These are phyloP conservation scores for Alisma plantagoaquatica DNA, from an alignment of 106 monocot species.

Conservation along the genomic window DNA sequence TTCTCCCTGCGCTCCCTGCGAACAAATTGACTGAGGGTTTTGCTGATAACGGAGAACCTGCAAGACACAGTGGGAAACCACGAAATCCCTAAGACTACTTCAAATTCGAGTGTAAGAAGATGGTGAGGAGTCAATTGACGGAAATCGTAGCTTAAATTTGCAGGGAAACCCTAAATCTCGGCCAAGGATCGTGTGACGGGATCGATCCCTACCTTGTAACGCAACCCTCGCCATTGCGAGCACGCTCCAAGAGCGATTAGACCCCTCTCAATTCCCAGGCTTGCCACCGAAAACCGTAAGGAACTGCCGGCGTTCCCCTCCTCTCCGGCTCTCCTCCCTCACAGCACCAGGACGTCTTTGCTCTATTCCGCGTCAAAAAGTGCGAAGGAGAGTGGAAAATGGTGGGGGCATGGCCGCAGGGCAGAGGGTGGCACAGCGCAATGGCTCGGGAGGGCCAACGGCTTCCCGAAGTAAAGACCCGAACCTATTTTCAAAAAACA, in stretches of 20 bases:
- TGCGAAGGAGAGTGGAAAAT: neutral
- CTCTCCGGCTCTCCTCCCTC: neutral
- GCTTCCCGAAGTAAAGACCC: neutral
- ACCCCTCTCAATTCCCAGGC: neutral
- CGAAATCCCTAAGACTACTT: too few species aligned
- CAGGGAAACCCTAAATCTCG: too few species aligned
- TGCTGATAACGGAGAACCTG: neutral
- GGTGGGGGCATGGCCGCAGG: neutral
- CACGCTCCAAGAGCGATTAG: too few species aligned
- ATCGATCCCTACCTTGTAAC: too few species aligned
- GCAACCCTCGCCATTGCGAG: too few species aligned
- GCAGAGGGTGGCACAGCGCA: neutral
- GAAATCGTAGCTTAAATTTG: too few species aligned
- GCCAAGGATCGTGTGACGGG: too few species aligned
- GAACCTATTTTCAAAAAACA: too few species aligned
- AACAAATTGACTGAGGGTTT: neutral
- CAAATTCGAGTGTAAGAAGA: too few species aligned
- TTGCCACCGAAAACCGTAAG: conserved; percentile 50
- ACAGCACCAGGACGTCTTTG: neutral
- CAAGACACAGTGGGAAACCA: neutral
- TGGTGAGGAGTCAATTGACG: too few species aligned
- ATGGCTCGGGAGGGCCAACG: conserved; percentile 1
- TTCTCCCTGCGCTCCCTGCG: conserved; percentile 1
- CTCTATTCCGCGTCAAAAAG: neutral
- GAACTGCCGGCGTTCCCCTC: conserved; percentile 8